Base-by-base conservation (phyloP, 2,329 filamentous ascomycete genomes). In the Ceratocystis cubensis region DNA sequence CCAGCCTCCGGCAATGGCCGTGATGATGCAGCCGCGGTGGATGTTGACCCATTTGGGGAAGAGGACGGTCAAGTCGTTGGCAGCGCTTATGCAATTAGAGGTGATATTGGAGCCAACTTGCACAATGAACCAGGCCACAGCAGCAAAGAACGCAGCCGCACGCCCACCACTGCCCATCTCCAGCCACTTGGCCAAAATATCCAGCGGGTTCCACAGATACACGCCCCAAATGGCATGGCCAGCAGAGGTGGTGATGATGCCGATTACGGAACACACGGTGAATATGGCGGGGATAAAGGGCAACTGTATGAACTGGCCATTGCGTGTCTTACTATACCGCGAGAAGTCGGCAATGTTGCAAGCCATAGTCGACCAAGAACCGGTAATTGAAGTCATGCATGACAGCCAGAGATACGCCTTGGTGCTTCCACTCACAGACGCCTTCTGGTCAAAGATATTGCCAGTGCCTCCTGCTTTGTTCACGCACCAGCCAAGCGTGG, bases 201-300 rank as follows among this genome's bases (percentile, higher is more conserved):
- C 76, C 8, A 79, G 76, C 72, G 79, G 80, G 67, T 79, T 78
- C 79, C 79, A 81, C 70, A 79, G 72, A 50, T 78, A 76, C 20
- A 73, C 71, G 33, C 79, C 79, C 73, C 77, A 80, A 15, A 80
- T 70, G 48, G 76, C 71, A 41, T 76, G 74, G 28, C 78, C 75
- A 1, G 79, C 79, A 37, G 76, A 77, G 2, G 78, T 79, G 8
- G 79, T 76, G 59, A 81, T 75, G 67, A 82, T 79, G 15, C 78
- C 79, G 20, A 78, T 77, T 33, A 80, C 71, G 6, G 77, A 75
- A 53, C 79, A 77, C 28, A 80, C 71, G 5, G 78, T 80, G 64
- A 77, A 77, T 65, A 81, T 77, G 63, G 81, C 70, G 1, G 79
- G 76, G 63, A 81, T 80, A 65, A 80, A 73, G 3, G 79, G 77